These are phyloP conservation scores for Ustilago vetiveriae DNA, from an alignment of 1,284 basidiomycete species.

Conservation along the genomic window DNA sequence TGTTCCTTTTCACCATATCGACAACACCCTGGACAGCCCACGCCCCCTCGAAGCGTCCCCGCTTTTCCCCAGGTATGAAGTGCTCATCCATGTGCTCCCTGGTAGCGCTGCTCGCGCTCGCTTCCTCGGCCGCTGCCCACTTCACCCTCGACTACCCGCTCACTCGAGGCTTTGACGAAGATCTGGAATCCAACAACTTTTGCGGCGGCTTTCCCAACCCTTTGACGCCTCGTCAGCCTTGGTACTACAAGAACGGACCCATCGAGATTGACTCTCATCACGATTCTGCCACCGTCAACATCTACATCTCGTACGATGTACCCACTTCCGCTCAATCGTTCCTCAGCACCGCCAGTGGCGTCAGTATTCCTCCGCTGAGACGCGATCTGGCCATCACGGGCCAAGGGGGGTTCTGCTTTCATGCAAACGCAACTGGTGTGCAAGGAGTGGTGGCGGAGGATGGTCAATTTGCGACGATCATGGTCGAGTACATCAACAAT, in stretches of 20 bases:
- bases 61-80: constrained; percentile 10
- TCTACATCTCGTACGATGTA: constrained; percentile 34
- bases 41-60: not conserved
- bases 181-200: constrained; percentile 32
- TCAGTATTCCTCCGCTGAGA: constrained; percentile 7
- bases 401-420: constrained; percentile 41
- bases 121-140: constrained; percentile 17
- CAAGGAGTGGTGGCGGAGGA: constrained; percentile 1
- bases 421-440: constrained; percentile 19
- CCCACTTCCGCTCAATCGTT: constrained; percentile 26
- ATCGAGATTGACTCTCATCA: constrained; percentile 46
- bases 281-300: constrained; percentile 40
- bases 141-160: constrained; percentile 39
- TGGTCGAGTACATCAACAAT: constrained; percentile 44
- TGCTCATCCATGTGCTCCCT: not conserved
- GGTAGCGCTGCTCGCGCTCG: constrained; percentile 8
- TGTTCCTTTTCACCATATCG: no score
- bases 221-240: constrained; percentile 17
- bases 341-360: not conserved
- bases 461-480: constrained; percentile 37
- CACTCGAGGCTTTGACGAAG: constrained; percentile 46
- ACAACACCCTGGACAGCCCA: no score
- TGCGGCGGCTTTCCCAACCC: constrained; percentile 47
- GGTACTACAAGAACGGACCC: constrained; percentile 39
- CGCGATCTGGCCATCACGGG: constrained; percentile 25